Conservation (phyloP, 345 rosid species). For the Aquilaria sinensis region DNA sequence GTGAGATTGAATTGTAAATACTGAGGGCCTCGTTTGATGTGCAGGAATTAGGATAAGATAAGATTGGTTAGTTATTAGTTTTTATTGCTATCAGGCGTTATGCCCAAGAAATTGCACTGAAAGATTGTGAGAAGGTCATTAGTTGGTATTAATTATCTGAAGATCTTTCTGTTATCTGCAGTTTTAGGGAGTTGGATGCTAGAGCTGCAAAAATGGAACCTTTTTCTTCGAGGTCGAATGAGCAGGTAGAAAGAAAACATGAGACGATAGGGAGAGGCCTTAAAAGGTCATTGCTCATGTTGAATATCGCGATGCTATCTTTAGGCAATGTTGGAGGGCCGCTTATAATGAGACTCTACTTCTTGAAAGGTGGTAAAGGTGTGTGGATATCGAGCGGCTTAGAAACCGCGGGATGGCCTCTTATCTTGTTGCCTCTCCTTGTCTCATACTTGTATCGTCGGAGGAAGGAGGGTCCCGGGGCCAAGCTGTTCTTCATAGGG, state of each 20-base stretch:
- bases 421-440: constrained; percentile 16
- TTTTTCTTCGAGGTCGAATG: no score
- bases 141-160: no score
- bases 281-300: constrained; percentile 14
- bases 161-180: no score
- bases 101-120: no score
- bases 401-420: constrained; percentile 29
- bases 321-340: constrained; percentile 22
- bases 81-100: no score
- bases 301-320: constrained; percentile 18
- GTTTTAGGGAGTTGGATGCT: background rate
- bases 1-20: no score
- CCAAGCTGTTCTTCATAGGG: constrained; percentile 13
- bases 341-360: constrained; percentile 15
- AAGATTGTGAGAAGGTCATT: no score
- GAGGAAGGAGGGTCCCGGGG: constrained; percentile 5
- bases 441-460: constrained; percentile 24
- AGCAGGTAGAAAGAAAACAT: background rate
- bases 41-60: no score
- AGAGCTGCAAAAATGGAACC: no score
- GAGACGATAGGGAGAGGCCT: constrained; percentile 17
- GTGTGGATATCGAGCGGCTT: constrained; percentile 25
- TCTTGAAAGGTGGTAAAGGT: constrained; percentile 23
- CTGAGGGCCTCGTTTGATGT: no score
- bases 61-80: no score